A percentile compares a stretch with the other conserved stretches of the same genome.
These are phyloP conservation scores for Arthromyces matolae DNA, from an alignment of 768 basidiomycete species.

Conservation along the genomic window DNA sequence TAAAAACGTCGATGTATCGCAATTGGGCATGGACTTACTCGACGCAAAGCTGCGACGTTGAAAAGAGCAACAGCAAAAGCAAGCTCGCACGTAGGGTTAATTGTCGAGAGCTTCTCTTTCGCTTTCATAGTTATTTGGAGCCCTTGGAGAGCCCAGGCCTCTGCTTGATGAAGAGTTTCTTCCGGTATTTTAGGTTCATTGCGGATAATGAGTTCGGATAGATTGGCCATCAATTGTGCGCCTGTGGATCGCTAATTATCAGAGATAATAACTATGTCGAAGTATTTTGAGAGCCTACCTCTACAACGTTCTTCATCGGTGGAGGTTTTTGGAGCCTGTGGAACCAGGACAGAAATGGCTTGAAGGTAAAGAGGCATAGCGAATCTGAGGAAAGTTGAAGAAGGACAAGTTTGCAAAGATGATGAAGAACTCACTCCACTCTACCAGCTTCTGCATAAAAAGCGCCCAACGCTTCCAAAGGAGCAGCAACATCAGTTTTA, in stretches of 20 bases:
- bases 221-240: conserved; percentile 44
- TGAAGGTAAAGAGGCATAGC: conserved; percentile 65
- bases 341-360: conserved; percentile 58
- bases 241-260: conserved; percentile 22
- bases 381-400: conserved; percentile 38
- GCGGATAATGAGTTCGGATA: conserved; percentile 42
- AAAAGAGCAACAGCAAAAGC: conserved; percentile 56
- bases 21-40: conserved; percentile 26
- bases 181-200: conserved; percentile 20
- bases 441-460: conserved; percentile 57
- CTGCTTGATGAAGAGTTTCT: conserved; percentile 44
- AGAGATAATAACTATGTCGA: background rate
- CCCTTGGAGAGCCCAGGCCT: conserved; percentile 59
- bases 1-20: background rate
- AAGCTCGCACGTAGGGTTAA: conserved; percentile 44
- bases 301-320: conserved; percentile 53
- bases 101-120: conserved; percentile 20
- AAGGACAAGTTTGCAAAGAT: background rate
- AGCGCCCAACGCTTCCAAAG: conserved; percentile 61
- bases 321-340: conserved; percentile 34
- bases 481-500: conserved; percentile 59
- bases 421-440: conserved; percentile 41
- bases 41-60: conserved; percentile 55
- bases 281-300: conserved; percentile 34
- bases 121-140: conserved; percentile 28